Evolutionary conservation across 495 filamentous ascomycete genomes (phyloP).

Genomic region (Talaromyces adpressus): DNA sequence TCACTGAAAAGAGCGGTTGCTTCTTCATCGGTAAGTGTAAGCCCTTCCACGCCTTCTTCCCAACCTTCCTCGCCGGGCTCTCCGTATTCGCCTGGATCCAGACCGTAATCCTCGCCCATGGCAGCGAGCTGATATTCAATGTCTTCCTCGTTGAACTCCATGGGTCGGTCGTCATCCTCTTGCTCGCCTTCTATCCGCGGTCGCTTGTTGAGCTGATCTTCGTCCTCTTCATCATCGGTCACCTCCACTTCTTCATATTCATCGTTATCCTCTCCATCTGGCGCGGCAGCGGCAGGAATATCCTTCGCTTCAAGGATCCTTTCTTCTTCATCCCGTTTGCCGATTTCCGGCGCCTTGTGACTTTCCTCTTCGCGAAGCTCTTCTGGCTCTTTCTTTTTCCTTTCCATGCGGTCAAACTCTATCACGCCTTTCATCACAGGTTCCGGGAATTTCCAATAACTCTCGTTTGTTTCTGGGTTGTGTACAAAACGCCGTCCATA

Average conservation of each 20-base stretch:
- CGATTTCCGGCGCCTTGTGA: background rate
- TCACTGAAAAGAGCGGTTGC: conserved; percentile 72
- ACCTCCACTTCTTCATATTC: conserved; percentile 91
- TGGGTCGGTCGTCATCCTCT: conserved; percentile 46
- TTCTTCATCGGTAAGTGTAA: conserved; percentile 61
- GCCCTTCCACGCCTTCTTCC: conserved; percentile 65
- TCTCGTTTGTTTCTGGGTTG: conserved; percentile 74
- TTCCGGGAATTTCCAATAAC: conserved; percentile 86
- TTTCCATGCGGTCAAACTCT: conserved; percentile 55
- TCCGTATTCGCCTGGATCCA: conserved; percentile 65
- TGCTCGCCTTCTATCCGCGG: conserved; percentile 53
- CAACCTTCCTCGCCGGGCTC: conserved; percentile 55
- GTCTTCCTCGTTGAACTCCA: conserved; percentile 94
- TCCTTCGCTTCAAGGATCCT: conserved; percentile 2
- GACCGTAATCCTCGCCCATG: conserved; percentile 74
- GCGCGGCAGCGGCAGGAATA: conserved; percentile 9
- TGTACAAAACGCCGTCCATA: conserved; percentile 82
- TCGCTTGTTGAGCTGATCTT: conserved; percentile 53
- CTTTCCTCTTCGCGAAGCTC: conserved; percentile 15
- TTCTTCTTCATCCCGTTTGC: background rate
- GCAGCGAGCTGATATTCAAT: conserved; percentile 85
- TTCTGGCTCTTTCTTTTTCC: conserved; percentile 39
- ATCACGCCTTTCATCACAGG: conserved; percentile 75
- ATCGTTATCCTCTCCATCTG: conserved; percentile 38
- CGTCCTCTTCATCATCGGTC: conserved; percentile 56